Evolutionary conservation across 2,329 filamentous ascomycete species (phyloP), one percentile per base, ranked within the genome.

Genomic region (Xylaria sp.): DNA sequence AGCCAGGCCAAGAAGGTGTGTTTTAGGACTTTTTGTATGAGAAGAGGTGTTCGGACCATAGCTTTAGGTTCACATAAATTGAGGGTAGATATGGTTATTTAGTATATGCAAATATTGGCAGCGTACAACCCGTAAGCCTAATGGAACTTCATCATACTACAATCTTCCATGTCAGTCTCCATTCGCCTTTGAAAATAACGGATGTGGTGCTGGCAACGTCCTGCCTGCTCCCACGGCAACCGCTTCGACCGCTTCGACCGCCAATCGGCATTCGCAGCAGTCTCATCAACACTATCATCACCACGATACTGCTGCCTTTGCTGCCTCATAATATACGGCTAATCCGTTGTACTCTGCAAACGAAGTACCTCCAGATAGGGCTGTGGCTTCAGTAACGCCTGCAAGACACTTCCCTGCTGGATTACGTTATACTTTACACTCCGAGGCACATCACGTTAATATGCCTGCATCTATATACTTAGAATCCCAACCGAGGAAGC

Each of bases 401-500:
- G 68, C 75, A 70, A 76, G 74, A 75, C 74, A 75, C 61, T 73
- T 77, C 61, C 75, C 77, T 23, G 70, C 75, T 58, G 78, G 76
- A 70, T 80, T 77, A 64, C 74, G 75, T 72, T 78, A 75, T 31
- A 77, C 78, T n/a, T 77, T 76, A 48, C 72, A 75, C 13, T 75
- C 78, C 40, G 79, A 81, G 65, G 68, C 77, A 63, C 78, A 79
- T 67, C 70, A 74, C 59, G 73, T 74, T 67, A 73, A 75, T 67
- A 84, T 83, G 82, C 74, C 81, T 67, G 68, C 79, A 46, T 77
- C 78, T 28, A 63, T 71, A 6, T 72, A 72, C 48, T 48, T 67
- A 70, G 75, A 78, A 61, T 73, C 78, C 33, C 78, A 79, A 56
- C 74, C 79, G 53, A 79, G 84, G 72, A 89, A 89, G 78, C 83